Percentiles rank a stretch among this genome's conserved stretches.
phyloP scores from a whole-genome alignment of 2,329 filamentous ascomycete species.

The Dactylellina haptotyla region DNA sequence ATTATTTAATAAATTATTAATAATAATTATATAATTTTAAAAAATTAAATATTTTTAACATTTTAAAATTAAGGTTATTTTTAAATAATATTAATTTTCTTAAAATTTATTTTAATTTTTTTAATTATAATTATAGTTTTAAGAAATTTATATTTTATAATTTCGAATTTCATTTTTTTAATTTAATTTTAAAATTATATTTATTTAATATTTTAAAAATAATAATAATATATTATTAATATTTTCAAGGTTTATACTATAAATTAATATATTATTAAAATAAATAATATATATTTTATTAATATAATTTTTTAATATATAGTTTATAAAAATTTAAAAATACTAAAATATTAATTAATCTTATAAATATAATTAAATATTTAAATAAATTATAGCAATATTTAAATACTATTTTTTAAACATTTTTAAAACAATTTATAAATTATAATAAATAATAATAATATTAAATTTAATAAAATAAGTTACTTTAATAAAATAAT shows the following conservation, averaged over 20 bases:
- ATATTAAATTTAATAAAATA: background rate
- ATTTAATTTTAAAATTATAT: background rate
- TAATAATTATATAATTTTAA: background rate
- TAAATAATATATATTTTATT: background rate
- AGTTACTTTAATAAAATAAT: background rate
- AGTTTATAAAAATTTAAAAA: background rate
- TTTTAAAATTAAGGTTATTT: background rate
- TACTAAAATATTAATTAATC: background rate
- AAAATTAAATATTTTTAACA: background rate
- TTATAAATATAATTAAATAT: background rate
- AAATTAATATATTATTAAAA: background rate
- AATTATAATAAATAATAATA: background rate
- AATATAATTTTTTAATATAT: slow-evolving; percentile 3
- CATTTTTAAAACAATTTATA: slow-evolving; percentile 3
- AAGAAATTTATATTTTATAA: background rate
- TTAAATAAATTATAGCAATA: background rate
- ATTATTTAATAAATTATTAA: background rate
- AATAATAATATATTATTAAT: background rate
- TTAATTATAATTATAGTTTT: background rate
- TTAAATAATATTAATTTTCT: background rate
- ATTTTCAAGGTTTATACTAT: background rate
- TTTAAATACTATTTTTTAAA: background rate
- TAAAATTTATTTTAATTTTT: background rate
- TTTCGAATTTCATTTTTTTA: background rate
- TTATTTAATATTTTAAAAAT: background rate